Conservation (phyloP, 1,284 basidiomycete species). For the Termitomyces sp. region DNA sequence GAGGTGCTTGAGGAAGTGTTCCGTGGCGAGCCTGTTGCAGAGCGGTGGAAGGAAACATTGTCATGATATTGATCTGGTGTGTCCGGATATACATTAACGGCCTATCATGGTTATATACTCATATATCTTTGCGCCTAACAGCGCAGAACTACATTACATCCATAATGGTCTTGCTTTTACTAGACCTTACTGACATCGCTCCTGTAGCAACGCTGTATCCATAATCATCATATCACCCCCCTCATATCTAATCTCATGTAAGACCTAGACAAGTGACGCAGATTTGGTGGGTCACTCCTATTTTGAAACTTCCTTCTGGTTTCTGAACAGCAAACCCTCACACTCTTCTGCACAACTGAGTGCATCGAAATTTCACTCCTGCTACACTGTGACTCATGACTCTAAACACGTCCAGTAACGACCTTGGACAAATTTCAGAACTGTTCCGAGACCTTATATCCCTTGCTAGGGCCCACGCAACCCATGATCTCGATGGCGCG, state of each 20-base stretch:
- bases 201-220: constrained; percentile 15
- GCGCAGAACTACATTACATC: background rate
- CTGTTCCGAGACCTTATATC: background rate
- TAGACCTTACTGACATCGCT: constrained; percentile 13
- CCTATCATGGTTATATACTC: background rate
- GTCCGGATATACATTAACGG: background rate
- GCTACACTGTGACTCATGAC: background rate
- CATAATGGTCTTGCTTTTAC: background rate
- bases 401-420: background rate
- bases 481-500: background rate
- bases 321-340: background rate
- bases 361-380: no score
- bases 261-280: background rate
- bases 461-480: background rate
- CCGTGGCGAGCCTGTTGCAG: constrained; percentile 51
- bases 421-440: background rate
- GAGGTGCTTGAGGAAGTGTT: constrained; percentile 88
- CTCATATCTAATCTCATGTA: background rate
- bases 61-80: constrained; percentile 6
- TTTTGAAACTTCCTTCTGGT: background rate
- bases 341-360: background rate
- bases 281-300: background rate
- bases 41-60: constrained; percentile 58
- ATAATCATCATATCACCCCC: constrained; percentile 15
- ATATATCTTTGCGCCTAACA: background rate